Evolutionary conservation across 2,329 filamentous ascomycete species (phyloP), one percentile per base, ranked within the genome.

Genomic region (Talaromyces atroroseus): DNA sequence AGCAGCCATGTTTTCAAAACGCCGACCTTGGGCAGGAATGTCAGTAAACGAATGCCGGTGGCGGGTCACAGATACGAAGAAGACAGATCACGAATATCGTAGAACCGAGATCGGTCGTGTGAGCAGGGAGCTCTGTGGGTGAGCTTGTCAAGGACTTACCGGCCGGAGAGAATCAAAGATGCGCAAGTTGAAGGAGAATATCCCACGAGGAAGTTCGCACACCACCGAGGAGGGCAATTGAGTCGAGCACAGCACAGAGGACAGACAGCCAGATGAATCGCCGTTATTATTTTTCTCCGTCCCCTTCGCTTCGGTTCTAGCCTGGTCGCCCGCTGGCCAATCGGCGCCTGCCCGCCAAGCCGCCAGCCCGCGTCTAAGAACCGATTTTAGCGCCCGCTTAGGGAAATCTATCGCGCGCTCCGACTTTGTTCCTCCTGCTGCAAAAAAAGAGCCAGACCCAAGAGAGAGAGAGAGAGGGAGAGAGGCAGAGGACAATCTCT

Each of bases 261-360:
- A 29, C 26, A 29, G 26, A 29, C 5, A 50, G 20, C 18, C 48
- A 24, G 6, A 14, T 11, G 26, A 10, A 26, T 7, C 5, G 11
- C 29, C 6, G 5, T 42, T 61, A 62, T 62, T 62, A 64, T 64
- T 64, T 59, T 63, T 61, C 59, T 59, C 61, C 55, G 48, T 50
- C 58, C 55, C 62, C 52, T 62, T 61, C 55, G 46, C 57, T 54
- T 57, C 54, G 46, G 44, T 54, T 52, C 50, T 54, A 44, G 32
- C 51, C 57, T n/a, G 24, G 20, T 21, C 49, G 36, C 18, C 20
- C 21, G 6, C 49, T 44, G 38, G 36, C 49, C 49, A 44, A 52
- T 52, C 38, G 36, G 38, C 49, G 49, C 20, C 12, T 38, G 50
- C 18, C 38, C 40, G 50, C 50, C 50, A 52, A 52, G 50, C 50